A percentile compares a stretch with the other conserved stretches of the same genome.
phyloP scores from a whole-genome alignment of 225 moss, liverwort and hornwort genomes.

The Lunularia cruciata region DNA sequence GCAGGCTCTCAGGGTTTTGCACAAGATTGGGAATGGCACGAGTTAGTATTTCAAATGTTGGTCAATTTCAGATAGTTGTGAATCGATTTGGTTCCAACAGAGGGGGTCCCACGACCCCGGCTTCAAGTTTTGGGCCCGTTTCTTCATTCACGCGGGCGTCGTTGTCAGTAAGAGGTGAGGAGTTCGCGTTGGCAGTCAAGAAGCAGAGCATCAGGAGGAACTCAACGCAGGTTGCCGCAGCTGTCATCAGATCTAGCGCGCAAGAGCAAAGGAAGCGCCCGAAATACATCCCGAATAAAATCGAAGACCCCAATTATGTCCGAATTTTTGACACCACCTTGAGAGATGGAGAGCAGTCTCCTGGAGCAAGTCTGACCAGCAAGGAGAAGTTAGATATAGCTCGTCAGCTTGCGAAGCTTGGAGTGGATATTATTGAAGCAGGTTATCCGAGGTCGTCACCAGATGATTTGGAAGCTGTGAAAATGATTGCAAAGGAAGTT shows the following conservation, averaged over 20 bases:
- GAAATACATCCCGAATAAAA: slow-evolving; percentile 77
- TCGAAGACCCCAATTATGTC: slow-evolving; percentile 89
- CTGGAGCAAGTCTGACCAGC: slow-evolving; percentile 93
- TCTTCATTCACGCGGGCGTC: slow-evolving; percentile 17
- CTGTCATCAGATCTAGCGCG: slow-evolving; percentile 21
- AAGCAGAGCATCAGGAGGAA: slow-evolving; percentile 15
- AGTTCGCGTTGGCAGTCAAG: slow-evolving; percentile 1
- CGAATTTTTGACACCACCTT: slow-evolving; percentile 94
- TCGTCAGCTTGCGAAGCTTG: slow-evolving; percentile 79
- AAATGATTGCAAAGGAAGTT: slow-evolving; percentile 81
- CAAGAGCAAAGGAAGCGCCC: slow-evolving; percentile 50
- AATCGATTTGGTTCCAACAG: neutral
- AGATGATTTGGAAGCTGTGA: slow-evolving; percentile 86
- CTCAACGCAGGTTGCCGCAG: slow-evolving; percentile 1
- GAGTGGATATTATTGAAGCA: slow-evolving; percentile 96
- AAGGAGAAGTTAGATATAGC: slow-evolving; percentile 98
- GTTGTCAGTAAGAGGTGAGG: neutral
- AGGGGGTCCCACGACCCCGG: neutral
- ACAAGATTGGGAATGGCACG: slow-evolving; percentile 10
- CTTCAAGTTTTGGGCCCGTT: slow-evolving; percentile 1
- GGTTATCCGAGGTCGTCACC: slow-evolving; percentile 95
- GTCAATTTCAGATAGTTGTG: neutral
- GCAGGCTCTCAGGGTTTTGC: too few relatives aligned
- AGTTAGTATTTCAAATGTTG: neutral
- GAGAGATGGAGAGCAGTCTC: slow-evolving; percentile 97